Evolutionary conservation across 2,329 filamentous ascomycete species (phyloP), one percentile per base, ranked within the genome.

Genomic region (Didymella keratinophila): DNA sequence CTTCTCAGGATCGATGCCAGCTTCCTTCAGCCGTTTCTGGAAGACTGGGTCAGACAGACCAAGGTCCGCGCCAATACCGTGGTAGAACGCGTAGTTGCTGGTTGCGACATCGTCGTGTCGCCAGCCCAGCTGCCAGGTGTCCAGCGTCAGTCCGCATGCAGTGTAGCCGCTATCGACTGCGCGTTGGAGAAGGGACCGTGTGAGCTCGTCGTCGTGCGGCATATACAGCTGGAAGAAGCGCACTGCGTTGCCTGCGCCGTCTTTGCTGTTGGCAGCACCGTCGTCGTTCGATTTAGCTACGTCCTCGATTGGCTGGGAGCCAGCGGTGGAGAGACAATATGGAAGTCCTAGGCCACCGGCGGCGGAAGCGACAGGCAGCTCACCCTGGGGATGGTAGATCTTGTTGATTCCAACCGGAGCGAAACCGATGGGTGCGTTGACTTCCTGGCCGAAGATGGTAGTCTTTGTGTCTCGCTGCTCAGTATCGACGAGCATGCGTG

Each of bases 1-100:
- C 39, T 74, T 83, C 41, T 77, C 69, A 0, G 82, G 80, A 68
- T 89, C 84, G 47, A 88, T 86, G 0, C 81, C 81, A 2, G 71
- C 77, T 42, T 84, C 32, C 32, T n/a, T 36, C 32, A 36, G 18
- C 4, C 32, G 14, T 36, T 36, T 36, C 32, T 36, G 32, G 32
- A 36, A 36, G 14, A 36, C 32, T n/a, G 32, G 32, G 16, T 36
- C 32, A 3, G 32, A 36, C 14, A 36, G 32, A 7, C 32, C 32
- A 16, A 36, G 32, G 7, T 36, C 32, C 32, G 32, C 32, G 32
- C 32, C 32, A 36, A 36, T 36, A 6, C 32, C 32, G 32, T 36
- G 32, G 32, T 36, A 36, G 16, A 36, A 36, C 2, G 32, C 32
- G 14, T 36, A 36, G 32, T 36, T 36, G 16, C 32, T 36, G 16